A percentile compares a stretch with the other conserved stretches of the same genome.
phyloP scores from a whole-genome alignment of 306 rosid species.

The Senna tora region DNA sequence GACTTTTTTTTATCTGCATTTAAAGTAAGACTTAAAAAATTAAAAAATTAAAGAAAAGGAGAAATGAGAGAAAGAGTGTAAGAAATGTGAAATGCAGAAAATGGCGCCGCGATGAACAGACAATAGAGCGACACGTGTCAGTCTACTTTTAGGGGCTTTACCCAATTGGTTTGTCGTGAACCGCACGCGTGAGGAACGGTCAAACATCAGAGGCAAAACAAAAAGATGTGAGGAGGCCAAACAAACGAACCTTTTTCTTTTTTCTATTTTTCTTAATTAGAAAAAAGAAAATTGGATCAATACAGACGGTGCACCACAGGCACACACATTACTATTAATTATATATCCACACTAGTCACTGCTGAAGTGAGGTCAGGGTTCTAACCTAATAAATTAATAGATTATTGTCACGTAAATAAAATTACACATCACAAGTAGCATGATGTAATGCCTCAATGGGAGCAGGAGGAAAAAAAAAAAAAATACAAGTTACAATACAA shows the following conservation, averaged over 20 bases:
- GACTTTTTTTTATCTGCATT: too few species aligned
- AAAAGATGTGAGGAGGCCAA: conserved; percentile 7
- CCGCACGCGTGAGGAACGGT: conserved; percentile 76
- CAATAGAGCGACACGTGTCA: conserved; percentile 55
- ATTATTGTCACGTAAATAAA: background rate
- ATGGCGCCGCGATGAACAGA: conserved; percentile 49
- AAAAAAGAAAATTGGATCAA: background rate
- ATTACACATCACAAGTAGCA: background rate
- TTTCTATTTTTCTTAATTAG: background rate
- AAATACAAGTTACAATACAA: background rate
- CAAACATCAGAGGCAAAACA: conserved; percentile 52
- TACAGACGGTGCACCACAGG: background rate
- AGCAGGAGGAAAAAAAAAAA: too few species aligned
- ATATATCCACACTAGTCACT: background rate
- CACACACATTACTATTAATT: background rate
- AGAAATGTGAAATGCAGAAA: conserved; percentile 47
- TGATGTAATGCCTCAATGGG: conserved; percentile 26
- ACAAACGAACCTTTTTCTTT: conserved; percentile 24
- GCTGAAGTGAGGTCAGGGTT: too few species aligned
- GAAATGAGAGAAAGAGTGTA: too few species aligned
- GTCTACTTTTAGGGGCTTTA: background rate
- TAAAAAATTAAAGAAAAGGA: background rate
- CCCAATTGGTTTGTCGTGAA: conserved; percentile 66
- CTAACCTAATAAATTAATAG: background rate
- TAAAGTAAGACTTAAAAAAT: too few species aligned